These are phyloP conservation scores for Hibiscus tridactylites DNA, from an alignment of 345 rosid species.

Conservation along the genomic window DNA sequence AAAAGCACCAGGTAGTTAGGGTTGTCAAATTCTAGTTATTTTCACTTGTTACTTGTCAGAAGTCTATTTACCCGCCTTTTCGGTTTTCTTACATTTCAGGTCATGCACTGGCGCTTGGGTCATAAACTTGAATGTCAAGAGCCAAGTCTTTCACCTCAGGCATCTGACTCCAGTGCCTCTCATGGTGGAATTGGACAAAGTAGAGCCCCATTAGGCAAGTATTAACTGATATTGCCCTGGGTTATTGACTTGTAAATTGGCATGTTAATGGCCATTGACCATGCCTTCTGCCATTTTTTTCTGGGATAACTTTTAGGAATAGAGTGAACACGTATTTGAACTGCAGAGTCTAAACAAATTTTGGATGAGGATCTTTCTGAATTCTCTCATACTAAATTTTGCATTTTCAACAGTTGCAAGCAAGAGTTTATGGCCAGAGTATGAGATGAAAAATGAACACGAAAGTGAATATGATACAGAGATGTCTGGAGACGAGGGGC, in stretches of 20 bases:
- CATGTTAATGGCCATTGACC: background rate
- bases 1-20: conserved; percentile 58
- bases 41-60: background rate
- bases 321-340: background rate
- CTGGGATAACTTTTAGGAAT: background rate
- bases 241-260: background rate
- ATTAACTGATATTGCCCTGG: background rate
- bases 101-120: conserved; percentile 57
- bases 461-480: conserved; percentile 64
- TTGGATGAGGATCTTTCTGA: background rate
- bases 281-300: conserved; percentile 2
- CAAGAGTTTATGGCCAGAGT: conserved; percentile 78
- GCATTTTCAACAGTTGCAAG: conserved; percentile 50
- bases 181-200: conserved; percentile 20
- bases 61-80: conserved; percentile 1
- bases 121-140: conserved; percentile 59
- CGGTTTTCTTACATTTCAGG: conserved; percentile 30
- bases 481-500: conserved; percentile 35
- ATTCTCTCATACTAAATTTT: background rate
- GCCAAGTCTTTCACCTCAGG: conserved; percentile 23
- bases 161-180: conserved; percentile 22
- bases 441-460: conserved; percentile 51
- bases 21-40: background rate
- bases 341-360: background rate
- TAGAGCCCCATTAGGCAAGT: conserved; percentile 41